phyloP scores from a whole-genome alignment of 306 rosid species.

The Vigna nakashimae region DNA sequence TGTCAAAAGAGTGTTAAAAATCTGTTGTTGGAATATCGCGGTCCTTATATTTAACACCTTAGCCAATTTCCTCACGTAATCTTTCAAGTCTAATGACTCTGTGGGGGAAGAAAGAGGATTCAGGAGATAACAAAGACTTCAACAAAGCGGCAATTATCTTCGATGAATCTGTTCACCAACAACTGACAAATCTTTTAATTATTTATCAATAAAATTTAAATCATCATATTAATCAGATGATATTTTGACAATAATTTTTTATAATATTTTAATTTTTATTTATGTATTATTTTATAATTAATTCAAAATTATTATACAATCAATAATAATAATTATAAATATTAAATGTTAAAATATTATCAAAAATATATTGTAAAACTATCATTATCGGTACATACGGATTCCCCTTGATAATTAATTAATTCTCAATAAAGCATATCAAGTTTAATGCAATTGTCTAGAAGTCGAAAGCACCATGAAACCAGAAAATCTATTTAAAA shows the following conservation, averaged over 20 bases:
- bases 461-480: background rate
- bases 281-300: too few species aligned
- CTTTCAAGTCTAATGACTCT: background rate
- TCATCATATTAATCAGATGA: too few species aligned
- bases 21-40: too few species aligned
- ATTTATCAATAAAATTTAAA: background rate
- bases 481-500: background rate
- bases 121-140: background rate
- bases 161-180: too few species aligned
- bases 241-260: too few species aligned
- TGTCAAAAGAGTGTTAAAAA: too few species aligned
- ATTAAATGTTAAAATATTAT: too few species aligned
- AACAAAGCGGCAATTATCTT: background rate
- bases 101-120: background rate
- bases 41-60: background rate
- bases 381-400: background rate
- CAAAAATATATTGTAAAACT: too few species aligned
- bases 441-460: background rate
- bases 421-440: background rate
- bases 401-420: background rate
- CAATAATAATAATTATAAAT: too few species aligned
- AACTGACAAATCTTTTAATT: background rate
- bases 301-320: too few species aligned
- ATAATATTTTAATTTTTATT: too few species aligned
- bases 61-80: constrained; percentile 9